Evolutionary conservation across 495 filamentous ascomycete genomes (phyloP).

Genomic region (Hypoxylon fragiforme): DNA sequence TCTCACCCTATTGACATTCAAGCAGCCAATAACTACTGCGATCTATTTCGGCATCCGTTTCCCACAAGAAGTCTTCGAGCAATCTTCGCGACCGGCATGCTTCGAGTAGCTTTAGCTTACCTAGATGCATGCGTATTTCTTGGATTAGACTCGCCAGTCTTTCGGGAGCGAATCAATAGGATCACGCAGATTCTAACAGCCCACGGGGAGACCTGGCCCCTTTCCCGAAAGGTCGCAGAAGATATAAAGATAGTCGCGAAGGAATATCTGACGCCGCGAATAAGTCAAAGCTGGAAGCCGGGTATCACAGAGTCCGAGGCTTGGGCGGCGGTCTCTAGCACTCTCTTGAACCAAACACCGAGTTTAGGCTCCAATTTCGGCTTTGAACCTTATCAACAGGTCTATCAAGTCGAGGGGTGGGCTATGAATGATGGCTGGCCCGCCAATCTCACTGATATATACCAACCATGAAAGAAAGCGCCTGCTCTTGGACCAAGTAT

Average conservation of each 20-base stretch:
- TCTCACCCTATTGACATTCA: conserved; percentile 49
- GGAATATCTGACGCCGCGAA: conserved; percentile 37
- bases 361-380: conserved; percentile 10
- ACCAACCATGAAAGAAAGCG: conserved; percentile 19
- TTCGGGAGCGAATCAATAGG: conserved; percentile 65
- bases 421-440: conserved; percentile 25
- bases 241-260: conserved; percentile 63
- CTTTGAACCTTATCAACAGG: conserved; percentile 26
- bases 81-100: conserved; percentile 67
- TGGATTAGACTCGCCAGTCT: conserved; percentile 59
- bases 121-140: conserved; percentile 55
- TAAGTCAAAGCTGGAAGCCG: conserved; percentile 17
- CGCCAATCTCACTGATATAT: conserved; percentile 29
- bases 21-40: conserved; percentile 66
- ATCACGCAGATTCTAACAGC: conserved; percentile 69
- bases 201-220: conserved; percentile 65
- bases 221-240: conserved; percentile 62
- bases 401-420: conserved; percentile 26
- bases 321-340: conserved; percentile 22
- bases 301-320: conserved; percentile 21
- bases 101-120: conserved; percentile 53
- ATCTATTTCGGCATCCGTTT: conserved; percentile 64
- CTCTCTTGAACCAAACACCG: conserved; percentile 18
- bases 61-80: conserved; percentile 66
- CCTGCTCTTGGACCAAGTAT: background rate